A percentile compares a stretch with the other conserved stretches of the same genome.
phyloP scores from a whole-genome alignment of 2,329 filamentous ascomycete species.

The Catunica adiposa region DNA sequence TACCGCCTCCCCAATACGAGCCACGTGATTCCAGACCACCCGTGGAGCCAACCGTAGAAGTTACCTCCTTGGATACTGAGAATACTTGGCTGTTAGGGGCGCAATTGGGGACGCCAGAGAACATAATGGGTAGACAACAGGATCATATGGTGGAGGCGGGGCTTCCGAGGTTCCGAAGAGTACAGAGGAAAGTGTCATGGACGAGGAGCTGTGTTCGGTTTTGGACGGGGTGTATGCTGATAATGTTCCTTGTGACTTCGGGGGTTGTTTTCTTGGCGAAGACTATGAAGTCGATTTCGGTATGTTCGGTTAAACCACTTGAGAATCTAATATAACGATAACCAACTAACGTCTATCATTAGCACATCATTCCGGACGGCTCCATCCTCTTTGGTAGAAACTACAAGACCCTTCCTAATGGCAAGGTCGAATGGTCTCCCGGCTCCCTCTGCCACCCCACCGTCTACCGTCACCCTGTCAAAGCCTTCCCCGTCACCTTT shows the following conservation, averaged over 20 bases:
- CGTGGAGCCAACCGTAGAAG: not conserved
- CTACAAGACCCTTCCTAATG: not conserved
- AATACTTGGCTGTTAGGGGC: not conserved
- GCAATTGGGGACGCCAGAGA: not conserved
- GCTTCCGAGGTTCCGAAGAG: too few species aligned
- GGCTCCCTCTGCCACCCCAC: not conserved
- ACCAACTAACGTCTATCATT: not conserved
- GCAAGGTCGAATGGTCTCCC: conserved; percentile 3
- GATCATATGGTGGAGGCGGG: too few species aligned
- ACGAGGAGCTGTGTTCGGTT: not conserved
- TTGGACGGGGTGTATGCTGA: too few species aligned
- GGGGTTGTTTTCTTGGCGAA: not conserved
- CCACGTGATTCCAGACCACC: not conserved
- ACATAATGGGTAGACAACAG: too few species aligned
- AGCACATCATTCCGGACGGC: not conserved
- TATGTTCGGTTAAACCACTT: not conserved
- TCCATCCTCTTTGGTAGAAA: not conserved
- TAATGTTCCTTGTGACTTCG: too few species aligned
- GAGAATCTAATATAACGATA: not conserved
- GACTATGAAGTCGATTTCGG: not conserved
- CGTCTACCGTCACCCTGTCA: not conserved
- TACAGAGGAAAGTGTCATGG: too few species aligned
- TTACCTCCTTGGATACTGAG: not conserved
- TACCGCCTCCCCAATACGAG: not conserved
- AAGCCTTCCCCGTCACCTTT: not conserved